Conservation (phyloP, 192 early-diverging fungal species). For the Entomortierella lignicola region DNA sequence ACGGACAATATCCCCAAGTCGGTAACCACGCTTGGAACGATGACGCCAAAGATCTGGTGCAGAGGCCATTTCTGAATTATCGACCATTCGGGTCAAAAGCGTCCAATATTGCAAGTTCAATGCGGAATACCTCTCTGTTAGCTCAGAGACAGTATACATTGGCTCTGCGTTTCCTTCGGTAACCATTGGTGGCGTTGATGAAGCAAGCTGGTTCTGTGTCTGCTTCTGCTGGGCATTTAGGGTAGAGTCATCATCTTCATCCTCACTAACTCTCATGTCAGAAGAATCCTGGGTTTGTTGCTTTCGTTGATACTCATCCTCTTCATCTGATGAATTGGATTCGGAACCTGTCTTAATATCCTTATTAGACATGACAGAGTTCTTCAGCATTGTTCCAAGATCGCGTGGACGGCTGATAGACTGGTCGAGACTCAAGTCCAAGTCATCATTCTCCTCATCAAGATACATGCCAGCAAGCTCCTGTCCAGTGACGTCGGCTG, state of each 20-base stretch:
- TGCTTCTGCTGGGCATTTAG: conserved; percentile 7
- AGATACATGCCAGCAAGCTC: conserved; percentile 52
- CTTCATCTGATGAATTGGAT: conserved; percentile 5
- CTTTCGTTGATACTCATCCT: conserved; percentile 18
- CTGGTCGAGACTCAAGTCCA: conserved; percentile 47
- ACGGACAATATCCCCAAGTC: conserved; percentile 58
- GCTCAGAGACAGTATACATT: conserved; percentile 25
- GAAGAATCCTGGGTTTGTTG: neutral
- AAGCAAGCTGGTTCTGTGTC: conserved; percentile 16
- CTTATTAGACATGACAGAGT: conserved; percentile 21
- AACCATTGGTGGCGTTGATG: conserved; percentile 43
- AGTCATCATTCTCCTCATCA: conserved; percentile 49
- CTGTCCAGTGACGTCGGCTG: conserved; percentile 46
- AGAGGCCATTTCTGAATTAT: conserved; percentile 60
- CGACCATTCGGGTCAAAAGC: conserved; percentile 61
- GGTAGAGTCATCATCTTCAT: conserved; percentile 11
- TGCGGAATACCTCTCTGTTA: conserved; percentile 54
- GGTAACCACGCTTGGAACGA: conserved; percentile 57
- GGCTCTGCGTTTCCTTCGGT: conserved; percentile 36
- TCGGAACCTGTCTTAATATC: neutral
- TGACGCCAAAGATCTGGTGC: conserved; percentile 67
- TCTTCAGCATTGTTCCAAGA: conserved; percentile 35
- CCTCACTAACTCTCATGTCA: neutral
- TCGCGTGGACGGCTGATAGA: conserved; percentile 46
- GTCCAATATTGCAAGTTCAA: conserved; percentile 72